Conservation (phyloP, 2,329 filamentous ascomycete species). For the Fusarium verticillioides region DNA sequence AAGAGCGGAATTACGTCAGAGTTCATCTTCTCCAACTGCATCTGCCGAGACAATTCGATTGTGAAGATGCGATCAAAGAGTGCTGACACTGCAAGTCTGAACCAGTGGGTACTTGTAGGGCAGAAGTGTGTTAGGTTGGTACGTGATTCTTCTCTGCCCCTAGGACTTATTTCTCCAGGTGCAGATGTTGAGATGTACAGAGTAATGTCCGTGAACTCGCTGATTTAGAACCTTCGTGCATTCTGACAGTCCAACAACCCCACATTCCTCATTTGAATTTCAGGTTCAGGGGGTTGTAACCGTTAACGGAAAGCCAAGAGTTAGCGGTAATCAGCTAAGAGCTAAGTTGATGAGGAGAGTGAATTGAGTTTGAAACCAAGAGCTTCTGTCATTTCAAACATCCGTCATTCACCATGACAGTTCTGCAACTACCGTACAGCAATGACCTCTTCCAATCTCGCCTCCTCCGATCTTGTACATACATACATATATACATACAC, state of each 20-base stretch:
- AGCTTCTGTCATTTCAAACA: not conserved
- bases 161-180: not conserved
- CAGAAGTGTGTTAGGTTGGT: not conserved
- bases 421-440: not conserved
- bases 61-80: not conserved
- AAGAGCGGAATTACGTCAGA: conserved; percentile 32
- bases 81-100: not conserved
- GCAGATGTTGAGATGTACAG: not conserved
- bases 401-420: not conserved
- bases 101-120: not conserved
- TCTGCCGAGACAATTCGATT: conserved; percentile 9
- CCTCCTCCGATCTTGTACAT: not conserved
- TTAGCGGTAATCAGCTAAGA: not conserved
- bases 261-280: conserved; percentile 25
- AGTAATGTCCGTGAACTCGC: not conserved
- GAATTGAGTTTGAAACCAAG: not conserved
- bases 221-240: not conserved
- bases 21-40: not conserved
- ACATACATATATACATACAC: not conserved
- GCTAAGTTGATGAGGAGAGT: not conserved
- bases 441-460: not conserved
- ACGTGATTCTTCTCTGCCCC: not conserved
- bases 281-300: conserved; percentile 20
- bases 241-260: conserved; percentile 1
- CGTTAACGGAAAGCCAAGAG: not conserved